Evolutionary conservation across 129 eudicot genomes (phyloP).

Genomic region (Calendula officinalis): DNA sequence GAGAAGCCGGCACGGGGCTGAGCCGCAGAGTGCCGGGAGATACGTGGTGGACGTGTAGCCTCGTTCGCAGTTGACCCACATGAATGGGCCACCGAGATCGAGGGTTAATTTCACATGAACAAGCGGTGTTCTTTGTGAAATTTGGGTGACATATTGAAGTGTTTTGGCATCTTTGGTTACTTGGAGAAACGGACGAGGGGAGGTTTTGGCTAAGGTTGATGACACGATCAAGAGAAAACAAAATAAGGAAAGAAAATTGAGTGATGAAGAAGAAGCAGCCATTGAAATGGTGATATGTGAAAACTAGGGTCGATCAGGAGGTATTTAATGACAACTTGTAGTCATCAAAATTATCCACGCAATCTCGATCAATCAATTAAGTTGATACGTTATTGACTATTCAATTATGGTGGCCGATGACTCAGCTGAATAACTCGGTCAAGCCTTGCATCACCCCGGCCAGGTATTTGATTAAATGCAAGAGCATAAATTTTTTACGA

Average conservation of each 20-base stretch:
- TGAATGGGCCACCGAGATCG: conserved; percentile 2
- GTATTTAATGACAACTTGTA: no score
- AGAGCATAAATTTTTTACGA: no score
- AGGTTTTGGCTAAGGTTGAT: background rate
- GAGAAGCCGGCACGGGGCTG: background rate
- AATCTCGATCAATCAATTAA: no score
- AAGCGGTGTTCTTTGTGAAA: conserved; percentile 5
- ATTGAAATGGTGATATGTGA: no score
- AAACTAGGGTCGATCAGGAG: no score
- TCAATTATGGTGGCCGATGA: no score
- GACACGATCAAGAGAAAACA: background rate
- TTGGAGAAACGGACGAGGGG: background rate
- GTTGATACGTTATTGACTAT: no score
- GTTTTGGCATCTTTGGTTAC: conserved; percentile 9
- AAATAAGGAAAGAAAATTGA: background rate
- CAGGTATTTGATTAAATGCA: no score
- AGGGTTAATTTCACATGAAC: background rate
- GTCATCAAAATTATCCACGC: no score
- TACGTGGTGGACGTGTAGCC: conserved; percentile 1
- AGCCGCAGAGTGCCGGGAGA: background rate
- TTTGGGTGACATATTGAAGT: conserved; percentile 15
- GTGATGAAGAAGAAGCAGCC: background rate
- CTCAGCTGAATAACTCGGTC: no score
- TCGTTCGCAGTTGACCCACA: conserved; percentile 11
- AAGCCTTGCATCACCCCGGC: no score